These are phyloP conservation scores for Phytophthora pini DNA, from an alignment of 352 stramenopile genomes.

Conservation along the genomic window DNA sequence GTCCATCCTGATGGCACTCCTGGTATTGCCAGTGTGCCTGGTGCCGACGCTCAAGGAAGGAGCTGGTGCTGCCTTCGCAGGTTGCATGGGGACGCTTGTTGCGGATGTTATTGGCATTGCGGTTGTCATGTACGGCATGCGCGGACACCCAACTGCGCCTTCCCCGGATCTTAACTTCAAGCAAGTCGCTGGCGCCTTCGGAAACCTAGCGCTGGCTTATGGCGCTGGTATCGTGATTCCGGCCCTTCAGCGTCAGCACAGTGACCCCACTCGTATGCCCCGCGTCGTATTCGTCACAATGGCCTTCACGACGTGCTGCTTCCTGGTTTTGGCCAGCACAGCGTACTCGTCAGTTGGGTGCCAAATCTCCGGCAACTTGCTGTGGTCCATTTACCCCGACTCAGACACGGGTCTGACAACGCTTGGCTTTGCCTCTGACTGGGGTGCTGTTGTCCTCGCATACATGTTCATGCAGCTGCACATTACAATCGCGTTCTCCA, in stretches of 20 bases:
- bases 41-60: slow-evolving; percentile 40
- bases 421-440: slow-evolving; percentile 18
- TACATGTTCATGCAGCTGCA: slow-evolving; percentile 29
- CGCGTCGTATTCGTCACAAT: slow-evolving; percentile 46
- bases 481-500: slow-evolving; percentile 23
- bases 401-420: slow-evolving; percentile 16
- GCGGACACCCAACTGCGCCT: slow-evolving; percentile 27
- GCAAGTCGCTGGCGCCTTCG: slow-evolving; percentile 38
- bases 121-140: slow-evolving; percentile 31
- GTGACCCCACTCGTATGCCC: slow-evolving; percentile 21
- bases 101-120: slow-evolving; percentile 27
- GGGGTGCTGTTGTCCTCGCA: slow-evolving; percentile 19
- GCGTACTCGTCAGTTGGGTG: slow-evolving; percentile 47
- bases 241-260: slow-evolving; percentile 20
- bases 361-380: slow-evolving; percentile 24
- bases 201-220: slow-evolving; percentile 42
- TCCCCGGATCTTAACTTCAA: slow-evolving; percentile 37
- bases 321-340: slow-evolving; percentile 38
- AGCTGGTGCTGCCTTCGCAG: slow-evolving; percentile 36
- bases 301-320: slow-evolving; percentile 41
- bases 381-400: slow-evolving; percentile 22
- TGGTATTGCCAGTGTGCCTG: slow-evolving; percentile 28
- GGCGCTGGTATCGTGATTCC: slow-evolving; percentile 32
- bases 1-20: slow-evolving; percentile 47
- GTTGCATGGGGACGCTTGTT: slow-evolving; percentile 42